Evolutionary conservation across 176 grass and related monocot species (phyloP), one percentile per base, ranked within the genome.

Genomic region (Urochloa ruziziensis): DNA sequence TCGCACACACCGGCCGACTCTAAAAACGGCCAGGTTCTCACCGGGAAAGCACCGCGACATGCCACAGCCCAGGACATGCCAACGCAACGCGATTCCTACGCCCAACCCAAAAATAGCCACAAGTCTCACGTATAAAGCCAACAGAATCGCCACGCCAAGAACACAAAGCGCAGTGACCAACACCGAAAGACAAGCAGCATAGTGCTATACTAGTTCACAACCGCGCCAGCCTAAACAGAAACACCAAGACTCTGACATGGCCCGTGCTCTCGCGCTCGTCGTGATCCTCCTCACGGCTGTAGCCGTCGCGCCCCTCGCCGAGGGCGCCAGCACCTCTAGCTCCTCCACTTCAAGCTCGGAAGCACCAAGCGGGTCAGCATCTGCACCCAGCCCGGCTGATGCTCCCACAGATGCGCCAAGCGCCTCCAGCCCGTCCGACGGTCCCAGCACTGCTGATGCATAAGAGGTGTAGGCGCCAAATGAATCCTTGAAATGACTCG

Each of bases 241-340:
- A 19, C 15, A 4, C 68, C 42, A 4, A 47, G 2, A 14, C 27
- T 17, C 46, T 3, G 37, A 56, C 42, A 74, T 83, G 81, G 43
- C 81, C 6, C 70, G 58, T 23, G 81, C 70, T 7, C 69, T 83
- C 16, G n/a, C 17, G 10, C 81, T 84, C 82, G 17, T 29, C 33
- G 6, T 66, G 44, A 15, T 84, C 82, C 82, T 84, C 82, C 71
- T 84, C 6, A 48, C 48, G 62, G 62, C 73, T 36, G 34, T 65
- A 6, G 60, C 24, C 17, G 72, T 84, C 47, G 71, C 60, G 12
- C 60, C 72, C 11, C n/a, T 76, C 47, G 39, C 67, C 28, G 33
- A 36, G 30, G 11, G 2, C 4, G 15, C 25, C 42, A 48, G 42
- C 59, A 6, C 46, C 12, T 51, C 61, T 3, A 29, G 29, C 27